A percentile compares a stretch with the other conserved stretches of the same genome.
Evolutionary conservation across 192 early-diverging fungal genomes (phyloP).

Genomic region (Backusella liffmaniae): DNA sequence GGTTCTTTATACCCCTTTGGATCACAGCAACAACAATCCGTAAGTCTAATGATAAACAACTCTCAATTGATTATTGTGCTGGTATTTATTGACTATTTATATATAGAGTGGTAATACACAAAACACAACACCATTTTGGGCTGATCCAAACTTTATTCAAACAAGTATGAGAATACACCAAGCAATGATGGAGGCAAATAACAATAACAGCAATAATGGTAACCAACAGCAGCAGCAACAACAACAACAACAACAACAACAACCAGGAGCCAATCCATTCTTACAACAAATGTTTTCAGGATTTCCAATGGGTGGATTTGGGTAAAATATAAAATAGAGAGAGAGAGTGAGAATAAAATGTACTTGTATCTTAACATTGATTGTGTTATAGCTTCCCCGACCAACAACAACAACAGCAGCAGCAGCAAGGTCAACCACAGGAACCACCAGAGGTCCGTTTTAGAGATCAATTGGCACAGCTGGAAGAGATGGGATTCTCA

Average conservation of each 20-base stretch:
- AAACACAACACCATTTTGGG: slow-evolving; percentile 26
- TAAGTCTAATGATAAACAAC: not conserved
- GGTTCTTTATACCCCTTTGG: not conserved
- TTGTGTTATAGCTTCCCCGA: not conserved
- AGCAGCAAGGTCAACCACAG: slow-evolving; percentile 15
- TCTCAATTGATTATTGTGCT: too few species aligned
- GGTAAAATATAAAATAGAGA: not conserved
- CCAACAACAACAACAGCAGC: not conserved
- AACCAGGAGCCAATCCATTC: slow-evolving; percentile 4
- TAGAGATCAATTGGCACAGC: slow-evolving; percentile 62
- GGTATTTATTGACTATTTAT: not conserved
- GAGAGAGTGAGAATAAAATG: too few species aligned
- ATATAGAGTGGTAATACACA: not conserved
- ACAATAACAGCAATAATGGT: not conserved
- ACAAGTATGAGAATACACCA: slow-evolving; percentile 29
- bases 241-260: slow-evolving; percentile 14
- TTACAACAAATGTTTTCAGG: slow-evolving; percentile 14
- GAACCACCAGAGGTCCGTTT: slow-evolving; percentile 62
- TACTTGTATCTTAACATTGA: too few species aligned
- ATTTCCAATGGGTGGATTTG: slow-evolving; percentile 3
- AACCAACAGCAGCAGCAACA: not conserved
- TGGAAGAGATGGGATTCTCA: slow-evolving; percentile 95
- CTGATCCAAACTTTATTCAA: slow-evolving; percentile 36
- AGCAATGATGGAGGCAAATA: slow-evolving; percentile 18
- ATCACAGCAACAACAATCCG: not conserved